Base-by-base conservation (phyloP, 306 rosid species). In the Dalbergia cultrata region DNA sequence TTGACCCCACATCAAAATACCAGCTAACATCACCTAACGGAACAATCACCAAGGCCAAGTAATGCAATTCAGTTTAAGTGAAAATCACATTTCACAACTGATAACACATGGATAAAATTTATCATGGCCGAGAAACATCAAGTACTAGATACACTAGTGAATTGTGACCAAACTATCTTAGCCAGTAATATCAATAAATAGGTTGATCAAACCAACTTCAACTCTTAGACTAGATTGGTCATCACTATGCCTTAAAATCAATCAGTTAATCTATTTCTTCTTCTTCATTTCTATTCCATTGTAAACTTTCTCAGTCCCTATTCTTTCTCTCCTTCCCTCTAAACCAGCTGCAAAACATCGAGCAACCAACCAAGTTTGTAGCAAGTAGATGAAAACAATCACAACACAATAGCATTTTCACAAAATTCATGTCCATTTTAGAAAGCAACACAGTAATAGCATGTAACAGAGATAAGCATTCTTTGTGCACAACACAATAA, bases 171-270 rank as follows among this genome's bases (percentile, higher is more conserved):
- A 43, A 18, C 72, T 67, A 43, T n/a, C 4, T 17, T 9, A 68
- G 10, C 58, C 57, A 47, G 22, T 14, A 56, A 44, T 26, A 18
- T 12, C 13, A 68, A 44, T 41, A 34, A 35, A 33, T 9, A 49
- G 33, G 22, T n/a, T 70, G 16, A 52, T n/a, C 62, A 31, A 70
- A 70, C 75, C 19, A 70, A 17, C 44, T 31, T 52, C 62, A 31
- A 50, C 16, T 22, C 57, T 50, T 33, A 52, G 75, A 31, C 17
- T 18, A 70, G 8, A 21, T 17, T 16, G 43, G 17, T 57, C 43
- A 47, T 49, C 74, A 69, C 13, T 69, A 47, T 69, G 21, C 74
- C 43, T 69, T 45, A 26, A 26, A 44, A 22, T 14, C 54, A 44
- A 68, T 68, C 57, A 68, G 3, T 19, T n/a, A 5, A 16, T 70